Conservation (phyloP, 2,329 filamentous ascomycete species). For the Clarireedia paspali region DNA sequence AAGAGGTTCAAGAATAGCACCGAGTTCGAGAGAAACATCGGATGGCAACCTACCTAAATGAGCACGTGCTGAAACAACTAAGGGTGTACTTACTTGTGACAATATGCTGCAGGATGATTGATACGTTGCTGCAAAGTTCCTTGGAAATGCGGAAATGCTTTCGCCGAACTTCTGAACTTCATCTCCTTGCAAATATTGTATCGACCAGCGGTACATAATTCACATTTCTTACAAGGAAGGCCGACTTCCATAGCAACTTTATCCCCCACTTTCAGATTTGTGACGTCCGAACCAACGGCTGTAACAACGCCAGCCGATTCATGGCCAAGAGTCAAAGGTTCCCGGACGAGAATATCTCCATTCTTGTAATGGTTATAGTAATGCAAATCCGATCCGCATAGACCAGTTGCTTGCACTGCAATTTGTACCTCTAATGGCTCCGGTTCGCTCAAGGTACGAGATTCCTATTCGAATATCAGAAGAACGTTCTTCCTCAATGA, state of each 20-base stretch:
- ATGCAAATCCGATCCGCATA: conserved; percentile 94
- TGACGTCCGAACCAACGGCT: conserved; percentile 73
- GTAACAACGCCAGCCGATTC: conserved; percentile 82
- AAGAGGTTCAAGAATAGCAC: conserved; percentile 83
- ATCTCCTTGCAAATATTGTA: conserved; percentile 83
- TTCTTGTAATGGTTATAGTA: conserved; percentile 96
- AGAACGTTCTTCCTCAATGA: not conserved
- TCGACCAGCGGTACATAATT: conserved; percentile 79
- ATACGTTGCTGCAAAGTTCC: conserved; percentile 37
- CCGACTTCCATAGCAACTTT: conserved; percentile 92
- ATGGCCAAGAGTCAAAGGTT: conserved; percentile 86
- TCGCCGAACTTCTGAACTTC: conserved; percentile 31
- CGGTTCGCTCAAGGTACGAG: conserved; percentile 21
- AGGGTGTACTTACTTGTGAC: conserved; percentile 57
- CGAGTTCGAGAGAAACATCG: conserved; percentile 81
- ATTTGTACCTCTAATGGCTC: conserved; percentile 62
- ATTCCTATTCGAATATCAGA: conserved; percentile 21
- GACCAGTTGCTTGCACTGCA: conserved; percentile 86
- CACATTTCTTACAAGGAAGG: conserved; percentile 82
- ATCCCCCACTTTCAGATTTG: conserved; percentile 70
- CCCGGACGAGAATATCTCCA: conserved; percentile 86
- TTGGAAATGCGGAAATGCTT: conserved; percentile 30
- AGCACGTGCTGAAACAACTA: not conserved
- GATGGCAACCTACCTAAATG: conserved; percentile 34
- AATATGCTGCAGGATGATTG: conserved; percentile 93